Conservation (phyloP, 2,329 filamentous ascomycete genomes). For the Apiospora hydei region DNA sequence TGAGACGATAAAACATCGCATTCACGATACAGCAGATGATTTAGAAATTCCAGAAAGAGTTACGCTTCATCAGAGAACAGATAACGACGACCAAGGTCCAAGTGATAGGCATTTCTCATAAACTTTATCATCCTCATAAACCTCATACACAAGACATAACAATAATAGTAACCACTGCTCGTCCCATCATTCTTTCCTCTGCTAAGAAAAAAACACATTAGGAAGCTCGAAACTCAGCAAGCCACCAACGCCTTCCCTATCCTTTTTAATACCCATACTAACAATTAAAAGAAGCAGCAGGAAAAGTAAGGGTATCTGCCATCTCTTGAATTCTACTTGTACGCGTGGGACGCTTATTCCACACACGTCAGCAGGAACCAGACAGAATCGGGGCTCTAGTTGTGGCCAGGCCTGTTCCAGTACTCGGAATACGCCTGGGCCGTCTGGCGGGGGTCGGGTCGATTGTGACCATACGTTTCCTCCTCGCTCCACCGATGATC, state of each 20-base stretch:
- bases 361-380: background rate
- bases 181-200: background rate
- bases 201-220: background rate
- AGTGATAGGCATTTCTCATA: conserved; percentile 18
- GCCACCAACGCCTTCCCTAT: conserved; percentile 1
- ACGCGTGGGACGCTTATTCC: background rate
- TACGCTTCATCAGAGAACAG: background rate
- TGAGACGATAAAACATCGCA: background rate
- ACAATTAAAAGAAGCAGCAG: background rate
- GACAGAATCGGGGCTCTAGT: background rate
- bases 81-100: background rate
- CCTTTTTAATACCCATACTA: background rate
- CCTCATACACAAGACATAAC: conserved; percentile 2
- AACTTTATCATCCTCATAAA: conserved; percentile 1
- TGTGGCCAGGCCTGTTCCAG: conserved; percentile 11
- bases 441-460: background rate
- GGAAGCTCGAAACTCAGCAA: background rate
- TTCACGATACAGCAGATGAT: background rate
- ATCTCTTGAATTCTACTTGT: background rate
- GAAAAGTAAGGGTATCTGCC: background rate
- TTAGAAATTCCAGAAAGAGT: background rate
- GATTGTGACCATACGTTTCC: background rate
- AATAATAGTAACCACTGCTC: background rate
- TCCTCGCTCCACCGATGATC: background rate
- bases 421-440: background rate